A percentile compares a stretch with the other conserved stretches of the same genome.
Conservation (phyloP, 2,329 filamentous ascomycete genomes). For the Sclerotinia trifoliorum region DNA sequence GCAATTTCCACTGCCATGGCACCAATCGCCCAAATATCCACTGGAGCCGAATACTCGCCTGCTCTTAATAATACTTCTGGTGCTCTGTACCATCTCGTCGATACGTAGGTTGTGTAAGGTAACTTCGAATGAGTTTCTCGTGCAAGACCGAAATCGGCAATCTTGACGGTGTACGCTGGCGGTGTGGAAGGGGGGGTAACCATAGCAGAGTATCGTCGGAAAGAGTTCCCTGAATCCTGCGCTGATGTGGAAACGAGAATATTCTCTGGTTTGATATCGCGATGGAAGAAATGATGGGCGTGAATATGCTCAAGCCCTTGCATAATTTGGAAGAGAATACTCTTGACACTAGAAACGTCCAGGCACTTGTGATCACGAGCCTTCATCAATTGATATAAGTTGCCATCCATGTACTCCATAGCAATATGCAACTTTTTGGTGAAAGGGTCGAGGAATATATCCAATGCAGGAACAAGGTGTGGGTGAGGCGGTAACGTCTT, state of each 20-base stretch:
- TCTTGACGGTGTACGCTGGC: slow-evolving; percentile 92
- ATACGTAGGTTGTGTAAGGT: slow-evolving; percentile 97
- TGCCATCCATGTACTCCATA: slow-evolving; percentile 99
- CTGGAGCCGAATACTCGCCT: slow-evolving; percentile 94
- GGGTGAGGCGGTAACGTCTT: slow-evolving; percentile 82
- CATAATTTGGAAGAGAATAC: slow-evolving; percentile 96
- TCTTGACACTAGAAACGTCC: slow-evolving; percentile 90
- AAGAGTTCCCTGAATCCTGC: slow-evolving; percentile 73
- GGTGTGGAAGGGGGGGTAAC: slow-evolving; percentile 95
- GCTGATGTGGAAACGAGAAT: slow-evolving; percentile 93
- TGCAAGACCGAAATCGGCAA: slow-evolving; percentile 97
- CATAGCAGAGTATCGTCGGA: slow-evolving; percentile 87
- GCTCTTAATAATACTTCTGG: slow-evolving; percentile 92
- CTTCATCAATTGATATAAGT: slow-evolving; percentile 99
- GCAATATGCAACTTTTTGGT: slow-evolving; percentile 95
- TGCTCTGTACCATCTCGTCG: slow-evolving; percentile 91
- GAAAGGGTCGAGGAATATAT: slow-evolving; percentile 96
- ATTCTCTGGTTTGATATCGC: slow-evolving; percentile 98
- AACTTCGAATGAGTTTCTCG: slow-evolving; percentile 94
- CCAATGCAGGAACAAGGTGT: slow-evolving; percentile 93
- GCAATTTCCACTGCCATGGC: slow-evolving; percentile 99
- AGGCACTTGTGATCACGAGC: slow-evolving; percentile 91
- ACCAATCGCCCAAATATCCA: slow-evolving; percentile 97
- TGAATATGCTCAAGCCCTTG: slow-evolving; percentile 96
- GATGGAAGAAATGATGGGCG: slow-evolving; percentile 95